Conservation (phyloP, 1,139 yeast genomes). For the Debaryomyces sp. region DNA sequence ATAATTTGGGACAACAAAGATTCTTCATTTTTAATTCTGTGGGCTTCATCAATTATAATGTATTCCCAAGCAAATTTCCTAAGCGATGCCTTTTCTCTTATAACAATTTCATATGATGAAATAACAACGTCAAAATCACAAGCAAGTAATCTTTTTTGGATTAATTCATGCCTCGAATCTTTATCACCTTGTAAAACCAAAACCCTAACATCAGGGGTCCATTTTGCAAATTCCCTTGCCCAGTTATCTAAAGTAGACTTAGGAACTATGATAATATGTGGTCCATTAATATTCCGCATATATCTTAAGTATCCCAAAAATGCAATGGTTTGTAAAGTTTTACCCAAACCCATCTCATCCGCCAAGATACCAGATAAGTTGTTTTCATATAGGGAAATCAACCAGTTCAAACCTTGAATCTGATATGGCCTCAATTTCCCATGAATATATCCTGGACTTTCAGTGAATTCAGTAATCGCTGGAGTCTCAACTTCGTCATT, state of each 20-base stretch:
- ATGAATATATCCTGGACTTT: slow-evolving; percentile 64
- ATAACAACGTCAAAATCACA: slow-evolving; percentile 75
- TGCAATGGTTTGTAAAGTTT: slow-evolving; percentile 91
- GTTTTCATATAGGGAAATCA: slow-evolving; percentile 79
- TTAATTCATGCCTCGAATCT: slow-evolving; percentile 57
- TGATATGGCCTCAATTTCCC: slow-evolving; percentile 81
- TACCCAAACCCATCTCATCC: slow-evolving; percentile 98
- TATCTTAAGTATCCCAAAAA: slow-evolving; percentile 73
- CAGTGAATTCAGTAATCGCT: slow-evolving; percentile 57
- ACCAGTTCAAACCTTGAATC: slow-evolving; percentile 92
- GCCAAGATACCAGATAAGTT: slow-evolving; percentile 90
- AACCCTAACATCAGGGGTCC: slow-evolving; percentile 79
- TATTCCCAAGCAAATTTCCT: slow-evolving; percentile 74
- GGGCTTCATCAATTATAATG: slow-evolving; percentile 80
- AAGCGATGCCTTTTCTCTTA: slow-evolving; percentile 67
- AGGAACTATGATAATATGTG: slow-evolving; percentile 75
- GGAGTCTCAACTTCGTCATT: slow-evolving; percentile 53
- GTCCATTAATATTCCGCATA: slow-evolving; percentile 62
- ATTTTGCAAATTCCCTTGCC: slow-evolving; percentile 73
- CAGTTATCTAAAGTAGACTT: slow-evolving; percentile 81
- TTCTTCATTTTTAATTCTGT: slow-evolving; percentile 78
- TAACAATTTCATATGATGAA: slow-evolving; percentile 77
- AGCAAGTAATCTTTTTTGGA: slow-evolving; percentile 51
- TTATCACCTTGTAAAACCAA: slow-evolving; percentile 75
- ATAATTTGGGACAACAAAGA: slow-evolving; percentile 74